These are phyloP conservation scores for Chlamydomonas sp. DNA, from an alignment of 139 green algal genomes.

Conservation along the genomic window DNA sequence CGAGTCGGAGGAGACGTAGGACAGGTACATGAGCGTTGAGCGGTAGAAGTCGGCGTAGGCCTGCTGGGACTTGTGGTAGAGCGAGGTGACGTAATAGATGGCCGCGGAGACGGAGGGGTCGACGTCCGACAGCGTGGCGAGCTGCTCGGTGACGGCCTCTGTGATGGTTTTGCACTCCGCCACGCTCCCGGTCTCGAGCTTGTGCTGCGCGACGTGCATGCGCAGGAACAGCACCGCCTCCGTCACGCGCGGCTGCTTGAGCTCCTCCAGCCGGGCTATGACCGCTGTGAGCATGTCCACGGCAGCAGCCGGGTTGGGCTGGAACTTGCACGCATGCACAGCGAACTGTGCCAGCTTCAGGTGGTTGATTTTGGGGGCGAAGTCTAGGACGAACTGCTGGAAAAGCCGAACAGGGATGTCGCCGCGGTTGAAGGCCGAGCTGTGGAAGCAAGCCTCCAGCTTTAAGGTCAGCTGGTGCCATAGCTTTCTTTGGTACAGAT, in stretches of 20 bases:
- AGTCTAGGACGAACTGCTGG: conserved; percentile 90
- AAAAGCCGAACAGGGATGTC: conserved; percentile 84
- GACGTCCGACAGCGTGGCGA: conserved; percentile 73
- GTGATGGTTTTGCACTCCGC: conserved; percentile 66
- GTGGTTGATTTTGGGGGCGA: conserved; percentile 93
- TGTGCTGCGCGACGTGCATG: conserved; percentile 92
- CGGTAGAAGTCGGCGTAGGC: conserved; percentile 95
- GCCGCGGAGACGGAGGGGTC: conserved; percentile 90
- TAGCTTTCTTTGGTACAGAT: conserved; percentile 92
- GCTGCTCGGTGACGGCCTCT: conserved; percentile 78
- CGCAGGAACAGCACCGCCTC: conserved; percentile 91
- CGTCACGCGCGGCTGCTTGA: conserved; percentile 69
- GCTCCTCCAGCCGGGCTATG: conserved; percentile 74
- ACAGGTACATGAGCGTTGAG: conserved; percentile 85
- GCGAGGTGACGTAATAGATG: conserved; percentile 86
- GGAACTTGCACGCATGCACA: conserved; percentile 69
- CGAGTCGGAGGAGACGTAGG: conserved; percentile 86
- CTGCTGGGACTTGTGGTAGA: conserved; percentile 87
- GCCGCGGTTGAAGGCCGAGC: conserved; percentile 57
- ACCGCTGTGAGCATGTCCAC: conserved; percentile 76
- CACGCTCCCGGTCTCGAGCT: conserved; percentile 63
- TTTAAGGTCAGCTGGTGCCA: conserved; percentile 97
- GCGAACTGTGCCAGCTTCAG: conserved; percentile 93
- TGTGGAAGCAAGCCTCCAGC: conserved; percentile 76
- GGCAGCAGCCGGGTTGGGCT: conserved; percentile 40